Percentiles rank a stretch among this genome's conserved stretches.
phyloP scores from a whole-genome alignment of 768 basidiomycete species.

The Trametes villosa region DNA sequence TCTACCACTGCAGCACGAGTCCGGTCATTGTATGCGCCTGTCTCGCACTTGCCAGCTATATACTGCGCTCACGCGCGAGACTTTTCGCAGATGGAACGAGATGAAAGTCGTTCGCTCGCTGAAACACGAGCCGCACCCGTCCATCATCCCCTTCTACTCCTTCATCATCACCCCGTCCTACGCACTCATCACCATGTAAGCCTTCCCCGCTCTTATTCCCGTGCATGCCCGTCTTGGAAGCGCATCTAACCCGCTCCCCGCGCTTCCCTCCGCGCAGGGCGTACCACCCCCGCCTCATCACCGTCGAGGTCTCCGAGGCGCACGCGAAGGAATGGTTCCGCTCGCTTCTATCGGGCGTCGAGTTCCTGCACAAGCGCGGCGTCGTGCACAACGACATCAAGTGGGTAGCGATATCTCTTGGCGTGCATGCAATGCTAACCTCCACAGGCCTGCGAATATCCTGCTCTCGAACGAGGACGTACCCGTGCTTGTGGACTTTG shows the following conservation, averaged over 20 bases:
- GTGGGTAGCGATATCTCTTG: conserved; percentile 45
- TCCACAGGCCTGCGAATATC: conserved; percentile 85
- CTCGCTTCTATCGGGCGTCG: conserved; percentile 78
- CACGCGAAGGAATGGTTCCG: conserved; percentile 84
- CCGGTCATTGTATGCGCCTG: conserved; percentile 69
- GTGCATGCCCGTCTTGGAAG: not conserved
- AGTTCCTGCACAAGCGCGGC: conserved; percentile 82
- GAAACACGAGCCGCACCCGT: conserved; percentile 85
- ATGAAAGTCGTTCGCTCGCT: conserved; percentile 93
- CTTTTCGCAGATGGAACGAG: conserved; percentile 83
- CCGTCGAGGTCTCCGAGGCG: conserved; percentile 83
- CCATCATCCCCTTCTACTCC: conserved; percentile 90
- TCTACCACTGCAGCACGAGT: conserved; percentile 90
- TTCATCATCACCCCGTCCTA: conserved; percentile 93
- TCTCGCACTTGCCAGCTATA: not conserved
- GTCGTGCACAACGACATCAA: conserved; percentile 96
- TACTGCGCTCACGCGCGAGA: not conserved
- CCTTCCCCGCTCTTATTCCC: conserved; percentile 21
- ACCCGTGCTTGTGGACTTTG: conserved; percentile 94
- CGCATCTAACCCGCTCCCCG: not conserved
- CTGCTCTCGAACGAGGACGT: conserved; percentile 77
- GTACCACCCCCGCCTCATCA: conserved; percentile 82
- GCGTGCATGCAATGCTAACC: conserved; percentile 1
- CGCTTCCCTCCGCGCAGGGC: conserved; percentile 55
- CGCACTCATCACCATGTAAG: conserved; percentile 91